Base-by-base conservation (phyloP, 495 filamentous ascomycete genomes). In the Penicillium samsonianum region DNA sequence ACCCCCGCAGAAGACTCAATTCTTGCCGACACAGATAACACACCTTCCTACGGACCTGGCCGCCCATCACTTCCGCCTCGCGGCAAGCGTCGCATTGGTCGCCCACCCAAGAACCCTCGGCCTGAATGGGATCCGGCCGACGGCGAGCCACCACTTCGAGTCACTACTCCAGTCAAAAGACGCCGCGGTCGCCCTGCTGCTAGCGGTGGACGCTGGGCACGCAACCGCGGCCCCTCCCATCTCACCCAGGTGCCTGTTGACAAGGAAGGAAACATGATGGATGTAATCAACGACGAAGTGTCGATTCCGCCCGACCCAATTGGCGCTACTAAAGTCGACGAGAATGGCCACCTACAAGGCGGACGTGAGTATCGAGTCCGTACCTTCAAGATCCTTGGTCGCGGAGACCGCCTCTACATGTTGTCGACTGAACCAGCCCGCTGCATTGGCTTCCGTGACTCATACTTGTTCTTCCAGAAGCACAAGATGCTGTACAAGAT, bases 401-500 rank as follows among this genome's bases (percentile, higher is more conserved):
- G 92, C 46, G 90, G 86, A n/a, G 82, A 94, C 26, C 75, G 91
- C 22, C 82, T 95, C 16, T 98, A 98, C 83, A 98, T 98, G 94
- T 77, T 98, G 65, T 96, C 92, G 2, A 98, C 94, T 2, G 94
- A 98, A 64, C 94, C 94, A 5, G 94, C 94, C 20, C 85, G 94
- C 55, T 98, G 94, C 65, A 93, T 96, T 47, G 94, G 94, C 7
- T 98, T 98, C 81, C 79, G 94, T 52, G 94, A 98, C 74, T 94
- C 90, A 55, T 98, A 98, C 69, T 81, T 98, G 16, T 98, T 98
- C 80, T 98, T 98, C 80, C 93, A 92, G 63, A 96, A 96, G 69
- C 92, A 97, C 76, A 89, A 88, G 67, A 84, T 91, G 65, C 87
- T 97, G 19, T 92, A 91, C 80, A 97, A 97, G 77, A 94, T 97